phyloP scores from a whole-genome alignment of 2,329 filamentous ascomycete genomes.

The Ustulina deusta region DNA sequence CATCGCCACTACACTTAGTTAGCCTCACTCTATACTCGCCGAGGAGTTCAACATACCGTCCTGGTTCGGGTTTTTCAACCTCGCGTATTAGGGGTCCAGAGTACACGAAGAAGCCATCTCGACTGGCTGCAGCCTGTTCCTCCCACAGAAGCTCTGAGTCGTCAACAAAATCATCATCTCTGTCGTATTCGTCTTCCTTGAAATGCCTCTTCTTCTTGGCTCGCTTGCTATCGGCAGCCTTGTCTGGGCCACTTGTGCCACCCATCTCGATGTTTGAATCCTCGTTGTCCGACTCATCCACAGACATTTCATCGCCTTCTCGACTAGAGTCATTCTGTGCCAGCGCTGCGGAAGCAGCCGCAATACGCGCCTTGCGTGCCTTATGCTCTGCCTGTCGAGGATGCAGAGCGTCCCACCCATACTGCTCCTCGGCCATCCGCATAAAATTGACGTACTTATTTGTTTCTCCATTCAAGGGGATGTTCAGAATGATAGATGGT shows the following conservation, averaged over 20 bases:
- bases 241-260: constrained; percentile 72
- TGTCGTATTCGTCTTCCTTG: constrained; percentile 85
- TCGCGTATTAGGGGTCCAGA: constrained; percentile 91
- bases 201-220: constrained; percentile 83
- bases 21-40: constrained; percentile 47
- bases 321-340: constrained; percentile 78
- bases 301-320: constrained; percentile 85
- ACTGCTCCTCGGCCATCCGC: constrained; percentile 90
- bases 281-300: constrained; percentile 79
- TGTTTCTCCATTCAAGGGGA: constrained; percentile 82
- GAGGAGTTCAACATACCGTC: constrained; percentile 57
- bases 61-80: constrained; percentile 76
- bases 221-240: constrained; percentile 66
- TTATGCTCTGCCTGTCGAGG: constrained; percentile 90
- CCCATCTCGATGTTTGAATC: constrained; percentile 93
- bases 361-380: constrained; percentile 87
- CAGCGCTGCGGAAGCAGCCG: constrained; percentile 85
- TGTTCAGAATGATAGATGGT: constrained; percentile 85
- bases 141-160: constrained; percentile 97
- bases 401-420: constrained; percentile 94
- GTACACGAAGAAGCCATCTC: constrained; percentile 98
- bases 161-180: constrained; percentile 87
- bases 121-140: constrained; percentile 91
- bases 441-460: constrained; percentile 98
- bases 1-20: constrained; percentile 71